Conservation (phyloP, 2,329 filamentous ascomycete species). For the Claviceps sp. region DNA sequence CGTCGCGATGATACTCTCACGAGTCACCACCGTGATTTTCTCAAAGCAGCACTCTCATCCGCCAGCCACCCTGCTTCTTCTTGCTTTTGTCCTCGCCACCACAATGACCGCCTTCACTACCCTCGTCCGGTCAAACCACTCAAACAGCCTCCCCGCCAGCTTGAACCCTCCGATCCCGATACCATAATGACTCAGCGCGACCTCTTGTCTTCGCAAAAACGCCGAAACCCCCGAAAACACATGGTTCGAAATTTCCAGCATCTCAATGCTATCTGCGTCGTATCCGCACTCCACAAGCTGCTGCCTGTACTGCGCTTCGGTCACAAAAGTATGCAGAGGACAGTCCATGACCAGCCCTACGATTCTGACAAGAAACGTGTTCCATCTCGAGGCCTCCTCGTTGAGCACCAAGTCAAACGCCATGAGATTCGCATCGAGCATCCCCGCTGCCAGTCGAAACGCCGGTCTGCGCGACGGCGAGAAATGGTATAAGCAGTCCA, state of each 20-base stretch:
- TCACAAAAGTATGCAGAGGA: conserved; percentile 35
- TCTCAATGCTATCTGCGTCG: conserved; percentile 22
- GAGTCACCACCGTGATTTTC: background rate
- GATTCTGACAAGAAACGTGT: conserved; percentile 23
- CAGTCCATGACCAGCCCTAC: conserved; percentile 33
- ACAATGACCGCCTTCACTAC: conserved; percentile 23
- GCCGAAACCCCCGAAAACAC: conserved; percentile 36
- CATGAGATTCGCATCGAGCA: conserved; percentile 35
- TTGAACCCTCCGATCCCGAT: conserved; percentile 22
- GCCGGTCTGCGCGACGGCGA: conserved; percentile 34
- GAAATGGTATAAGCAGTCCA: conserved; percentile 46
- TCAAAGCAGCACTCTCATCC: background rate
- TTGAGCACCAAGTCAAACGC: conserved; percentile 39
- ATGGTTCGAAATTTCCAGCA: conserved; percentile 37
- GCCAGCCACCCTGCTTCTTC: background rate
- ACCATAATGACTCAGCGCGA: conserved; percentile 19
- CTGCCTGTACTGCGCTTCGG: conserved; percentile 28
- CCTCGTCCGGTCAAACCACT: conserved; percentile 22
- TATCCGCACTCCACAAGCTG: conserved; percentile 37
- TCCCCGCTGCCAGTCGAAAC: conserved; percentile 25
- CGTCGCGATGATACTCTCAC: background rate
- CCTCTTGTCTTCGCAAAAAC: conserved; percentile 26
- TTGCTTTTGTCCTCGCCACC: conserved; percentile 12
- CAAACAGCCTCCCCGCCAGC: conserved; percentile 23
- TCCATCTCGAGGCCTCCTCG: conserved; percentile 13